Percentiles rank a stretch among this genome's conserved stretches.
Evolutionary conservation across 805 yeast species (phyloP).

Genomic region (Pichia nakasei): DNA sequence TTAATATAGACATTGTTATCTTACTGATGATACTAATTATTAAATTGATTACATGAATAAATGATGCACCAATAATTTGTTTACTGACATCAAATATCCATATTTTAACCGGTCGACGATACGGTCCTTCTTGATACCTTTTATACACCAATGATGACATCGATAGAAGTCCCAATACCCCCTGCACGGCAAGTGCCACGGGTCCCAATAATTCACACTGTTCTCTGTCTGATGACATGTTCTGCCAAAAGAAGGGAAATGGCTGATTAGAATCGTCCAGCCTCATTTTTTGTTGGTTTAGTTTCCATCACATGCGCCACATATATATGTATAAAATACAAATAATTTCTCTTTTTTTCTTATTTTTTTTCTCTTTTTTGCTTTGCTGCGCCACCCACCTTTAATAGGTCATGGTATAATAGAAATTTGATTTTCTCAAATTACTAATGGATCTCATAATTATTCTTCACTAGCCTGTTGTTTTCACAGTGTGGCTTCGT

Average conservation of each 20-base stretch:
- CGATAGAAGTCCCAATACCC: constrained; percentile 66
- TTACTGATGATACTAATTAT: constrained; percentile 54
- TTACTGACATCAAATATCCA: constrained; percentile 89
- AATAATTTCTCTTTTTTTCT: too few species aligned
- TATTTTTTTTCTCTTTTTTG: too few species aligned
- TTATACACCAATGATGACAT: constrained; percentile 66
- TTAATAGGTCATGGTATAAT: too few species aligned
- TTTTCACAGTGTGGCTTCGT: neutral
- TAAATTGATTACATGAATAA: constrained; percentile 74
- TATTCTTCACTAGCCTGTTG: too few species aligned
- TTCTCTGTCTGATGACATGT: neutral
- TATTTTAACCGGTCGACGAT: constrained; percentile 73
- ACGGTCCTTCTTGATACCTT: constrained; percentile 69
- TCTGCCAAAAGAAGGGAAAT: too few species aligned
- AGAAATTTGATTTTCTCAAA: too few species aligned
- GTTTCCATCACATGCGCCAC: too few species aligned
- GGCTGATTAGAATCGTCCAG: too few species aligned
- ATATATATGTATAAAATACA: too few species aligned
- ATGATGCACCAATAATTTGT: constrained; percentile 80
- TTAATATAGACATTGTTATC: neutral
- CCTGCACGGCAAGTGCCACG: constrained; percentile 73
- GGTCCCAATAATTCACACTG: constrained; percentile 72
- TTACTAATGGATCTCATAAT: too few species aligned
- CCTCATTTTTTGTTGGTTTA: too few species aligned
- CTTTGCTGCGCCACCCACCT: too few species aligned